Conservation (phyloP, 2,329 filamentous ascomycete genomes). For the Elsinoe necatrix region DNA sequence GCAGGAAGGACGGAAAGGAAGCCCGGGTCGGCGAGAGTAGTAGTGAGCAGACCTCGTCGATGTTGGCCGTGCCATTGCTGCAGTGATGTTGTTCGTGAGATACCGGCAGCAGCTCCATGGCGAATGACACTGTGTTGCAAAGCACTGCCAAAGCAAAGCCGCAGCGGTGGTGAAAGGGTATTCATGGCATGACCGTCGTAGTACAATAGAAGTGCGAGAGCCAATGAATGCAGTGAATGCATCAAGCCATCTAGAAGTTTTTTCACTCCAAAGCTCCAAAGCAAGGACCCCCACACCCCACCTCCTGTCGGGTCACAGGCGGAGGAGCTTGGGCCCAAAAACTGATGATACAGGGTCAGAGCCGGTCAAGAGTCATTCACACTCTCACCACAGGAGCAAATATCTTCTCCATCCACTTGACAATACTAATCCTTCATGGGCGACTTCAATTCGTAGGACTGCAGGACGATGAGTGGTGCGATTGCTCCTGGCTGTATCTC, state of each 20-base stretch:
- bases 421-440: too few species aligned
- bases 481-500: too few species aligned
- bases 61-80: not conserved
- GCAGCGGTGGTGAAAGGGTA: not conserved
- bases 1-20: not conserved
- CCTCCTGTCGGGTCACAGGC: not conserved
- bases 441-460: too few species aligned
- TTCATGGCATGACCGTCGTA: not conserved
- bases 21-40: constrained; percentile 6
- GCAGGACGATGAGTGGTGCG: too few species aligned
- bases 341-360: not conserved
- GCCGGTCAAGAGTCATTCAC: not conserved
- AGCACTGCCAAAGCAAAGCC: not conserved
- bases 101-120: not conserved
- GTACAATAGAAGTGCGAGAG: too few species aligned
- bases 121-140: not conserved
- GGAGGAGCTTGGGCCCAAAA: not conserved
- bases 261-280: not conserved
- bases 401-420: not conserved
- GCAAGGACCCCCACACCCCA: not conserved
- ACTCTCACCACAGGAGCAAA: not conserved
- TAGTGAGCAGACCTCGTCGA: constrained; percentile 9
- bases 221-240: too few species aligned
- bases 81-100: not conserved
- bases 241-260: not conserved